These are phyloP conservation scores for Aphanomyces cochlioides DNA, from an alignment of 352 stramenopile species.

Conservation along the genomic window DNA sequence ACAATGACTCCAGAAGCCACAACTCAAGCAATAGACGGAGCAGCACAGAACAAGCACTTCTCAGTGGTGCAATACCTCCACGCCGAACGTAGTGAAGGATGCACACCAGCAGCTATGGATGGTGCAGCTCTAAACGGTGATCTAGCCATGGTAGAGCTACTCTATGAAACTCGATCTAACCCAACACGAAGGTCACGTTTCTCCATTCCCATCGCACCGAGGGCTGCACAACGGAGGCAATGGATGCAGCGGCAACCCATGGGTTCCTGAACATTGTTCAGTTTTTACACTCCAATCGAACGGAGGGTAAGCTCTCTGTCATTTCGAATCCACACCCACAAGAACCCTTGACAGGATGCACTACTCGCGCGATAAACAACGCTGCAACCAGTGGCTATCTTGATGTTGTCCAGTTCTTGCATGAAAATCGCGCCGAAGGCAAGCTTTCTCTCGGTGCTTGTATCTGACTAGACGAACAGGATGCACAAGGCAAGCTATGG, in stretches of 20 bases:
- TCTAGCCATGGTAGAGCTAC: neutral
- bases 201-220: neutral
- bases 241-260: neutral
- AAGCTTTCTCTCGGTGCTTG: neutral
- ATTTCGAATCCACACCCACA: neutral
- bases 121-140: slow-evolving; percentile 24
- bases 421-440: slow-evolving; percentile 25
- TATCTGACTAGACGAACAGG: neutral
- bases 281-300: slow-evolving; percentile 22
- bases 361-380: slow-evolving; percentile 22
- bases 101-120: slow-evolving; percentile 28
- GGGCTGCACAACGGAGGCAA: neutral
- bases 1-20: neutral
- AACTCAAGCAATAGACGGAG: slow-evolving; percentile 28
- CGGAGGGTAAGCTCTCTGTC: slow-evolving; percentile 2
- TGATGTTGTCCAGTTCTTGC: slow-evolving; percentile 26
- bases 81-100: slow-evolving; percentile 16
- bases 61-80: slow-evolving; percentile 27
- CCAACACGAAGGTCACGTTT: neutral
- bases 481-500: slow-evolving; percentile 21
- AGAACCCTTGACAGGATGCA: slow-evolving; percentile 1
- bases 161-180: neutral
- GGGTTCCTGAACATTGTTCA: slow-evolving; percentile 17
- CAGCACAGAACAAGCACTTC: slow-evolving; percentile 7
- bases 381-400: slow-evolving; percentile 23